Evolutionary conservation across 2,329 filamentous ascomycete genomes (phyloP), one percentile per base, ranked within the genome.

Genomic region (Tympanopsis confertula): DNA sequence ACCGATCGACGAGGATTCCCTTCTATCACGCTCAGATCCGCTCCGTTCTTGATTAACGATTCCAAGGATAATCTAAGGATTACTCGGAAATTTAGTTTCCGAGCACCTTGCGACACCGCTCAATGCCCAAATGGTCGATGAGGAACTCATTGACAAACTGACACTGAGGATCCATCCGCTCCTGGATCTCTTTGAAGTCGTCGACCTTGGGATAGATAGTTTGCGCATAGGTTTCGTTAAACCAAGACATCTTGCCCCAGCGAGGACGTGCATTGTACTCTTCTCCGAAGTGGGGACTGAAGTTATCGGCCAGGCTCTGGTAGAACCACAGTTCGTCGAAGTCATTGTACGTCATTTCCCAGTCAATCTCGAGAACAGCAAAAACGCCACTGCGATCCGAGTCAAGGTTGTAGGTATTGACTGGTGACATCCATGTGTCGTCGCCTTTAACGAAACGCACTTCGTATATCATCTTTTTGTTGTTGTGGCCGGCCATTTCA

Each of bases 101-200:
- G n/a, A n/a, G n/a, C n/a, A n/a, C n/a, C n/a, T 26, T 26, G 22
- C 7, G 7, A 26, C 22, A 26, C 7, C 22, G 22, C 7, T 7
- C n/a, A 39, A 46, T 45, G 18, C 44, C 44, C 17, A 46, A 41
- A 22, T 43, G 39, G 14, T 39, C 17, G 22, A 42, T 38, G 35
- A 46, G 38, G 30, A 46, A 45, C 10, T 45, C 43, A 28, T 46
- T 46, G 20, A 41, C 38, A n/a, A 46, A 46, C 20, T 46, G 44
- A 19, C 44, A 46, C 36, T 46, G 43, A 17, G 43, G 43, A 35
- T 46, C 42, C 41, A 43, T 39, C 4, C 28, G 39, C 19, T 46
- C 38, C 38, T 46, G 44, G 15, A 46, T 40, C 17, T 36, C 38
- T 38, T 44, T 30, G 15, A 43, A 46, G 26, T 45, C 41, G 5